Conservation (phyloP, 1,284 basidiomycete genomes). For the Salmacisia buchloeana region DNA sequence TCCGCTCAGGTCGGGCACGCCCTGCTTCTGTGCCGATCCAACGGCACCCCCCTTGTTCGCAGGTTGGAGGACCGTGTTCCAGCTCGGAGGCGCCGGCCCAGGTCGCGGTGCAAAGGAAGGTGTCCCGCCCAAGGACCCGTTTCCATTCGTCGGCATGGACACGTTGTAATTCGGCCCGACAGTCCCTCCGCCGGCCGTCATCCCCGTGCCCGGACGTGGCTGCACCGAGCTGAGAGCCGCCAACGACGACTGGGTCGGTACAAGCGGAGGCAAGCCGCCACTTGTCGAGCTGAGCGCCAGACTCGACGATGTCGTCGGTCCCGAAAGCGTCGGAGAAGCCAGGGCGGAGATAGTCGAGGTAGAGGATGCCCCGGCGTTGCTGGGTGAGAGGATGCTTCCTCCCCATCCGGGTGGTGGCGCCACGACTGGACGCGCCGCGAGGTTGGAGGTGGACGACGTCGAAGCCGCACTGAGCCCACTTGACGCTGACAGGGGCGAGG, state of each 20-base stretch:
- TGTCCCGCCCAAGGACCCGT: background rate
- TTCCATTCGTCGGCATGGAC: constrained; percentile 13
- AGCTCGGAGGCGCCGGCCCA: background rate
- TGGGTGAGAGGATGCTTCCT: background rate
- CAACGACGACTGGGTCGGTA: constrained; percentile 1
- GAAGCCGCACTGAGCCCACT: too few relatives aligned
- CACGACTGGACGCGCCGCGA: background rate
- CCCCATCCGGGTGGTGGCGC: background rate
- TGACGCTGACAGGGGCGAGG: background rate
- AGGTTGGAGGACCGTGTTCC: background rate
- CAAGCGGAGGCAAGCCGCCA: background rate
- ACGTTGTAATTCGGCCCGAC: constrained; percentile 39
- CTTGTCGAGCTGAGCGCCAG: background rate
- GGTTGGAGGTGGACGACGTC: background rate
- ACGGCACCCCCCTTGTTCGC: background rate
- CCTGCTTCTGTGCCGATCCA: background rate
- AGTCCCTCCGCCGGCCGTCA: background rate
- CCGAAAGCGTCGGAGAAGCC: too few relatives aligned
- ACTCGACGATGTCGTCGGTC: too few relatives aligned
- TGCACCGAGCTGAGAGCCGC: background rate
- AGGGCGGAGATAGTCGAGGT: background rate
- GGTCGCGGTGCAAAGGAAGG: background rate
- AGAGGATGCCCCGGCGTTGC: constrained; percentile 8
- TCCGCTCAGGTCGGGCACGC: background rate
- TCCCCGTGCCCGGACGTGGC: background rate